Evolutionary conservation across 1,139 yeast species (phyloP).

Genomic region (Nematodospora anomalae): DNA sequence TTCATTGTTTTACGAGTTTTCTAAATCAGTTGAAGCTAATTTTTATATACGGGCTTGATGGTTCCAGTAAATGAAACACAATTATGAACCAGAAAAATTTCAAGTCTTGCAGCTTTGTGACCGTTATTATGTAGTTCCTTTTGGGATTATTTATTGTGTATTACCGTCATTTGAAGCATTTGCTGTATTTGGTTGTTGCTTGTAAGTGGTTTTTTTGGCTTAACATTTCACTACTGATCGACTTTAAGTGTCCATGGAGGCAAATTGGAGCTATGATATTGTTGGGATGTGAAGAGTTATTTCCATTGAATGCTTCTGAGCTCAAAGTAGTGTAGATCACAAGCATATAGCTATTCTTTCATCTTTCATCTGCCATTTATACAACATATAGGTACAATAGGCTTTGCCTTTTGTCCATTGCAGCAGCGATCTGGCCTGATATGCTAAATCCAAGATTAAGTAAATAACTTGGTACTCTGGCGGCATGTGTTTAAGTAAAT

Average conservation of each 20-base stretch:
- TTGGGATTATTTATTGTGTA: slow-evolving; percentile 34
- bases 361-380: slow-evolving; percentile 30
- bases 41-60: slow-evolving; percentile 36
- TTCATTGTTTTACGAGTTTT: slow-evolving; percentile 31
- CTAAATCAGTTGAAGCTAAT: slow-evolving; percentile 30
- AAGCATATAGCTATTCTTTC: slow-evolving; percentile 40
- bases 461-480: slow-evolving; percentile 23
- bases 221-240: slow-evolving; percentile 35
- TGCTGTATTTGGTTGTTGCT: slow-evolving; percentile 32
- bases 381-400: slow-evolving; percentile 37
- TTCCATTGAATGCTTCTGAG: slow-evolving; percentile 34
- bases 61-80: slow-evolving; percentile 34
- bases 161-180: slow-evolving; percentile 31
- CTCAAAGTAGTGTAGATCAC: slow-evolving; percentile 36
- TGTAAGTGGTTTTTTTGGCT: slow-evolving; percentile 40
- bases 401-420: slow-evolving; percentile 37
- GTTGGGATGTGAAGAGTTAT: slow-evolving; percentile 40
- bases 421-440: slow-evolving; percentile 44
- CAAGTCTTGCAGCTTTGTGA: slow-evolving; percentile 34
- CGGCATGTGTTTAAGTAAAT: slow-evolving; percentile 27
- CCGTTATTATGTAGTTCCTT: slow-evolving; percentile 33
- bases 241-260: slow-evolving; percentile 30
- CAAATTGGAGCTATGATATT: slow-evolving; percentile 35
- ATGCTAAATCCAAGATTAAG: slow-evolving; percentile 21
- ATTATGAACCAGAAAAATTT: slow-evolving; percentile 38